Base-by-base conservation (phyloP, 768 basidiomycete genomes). In the Sporobolomyces phaffii region DNA sequence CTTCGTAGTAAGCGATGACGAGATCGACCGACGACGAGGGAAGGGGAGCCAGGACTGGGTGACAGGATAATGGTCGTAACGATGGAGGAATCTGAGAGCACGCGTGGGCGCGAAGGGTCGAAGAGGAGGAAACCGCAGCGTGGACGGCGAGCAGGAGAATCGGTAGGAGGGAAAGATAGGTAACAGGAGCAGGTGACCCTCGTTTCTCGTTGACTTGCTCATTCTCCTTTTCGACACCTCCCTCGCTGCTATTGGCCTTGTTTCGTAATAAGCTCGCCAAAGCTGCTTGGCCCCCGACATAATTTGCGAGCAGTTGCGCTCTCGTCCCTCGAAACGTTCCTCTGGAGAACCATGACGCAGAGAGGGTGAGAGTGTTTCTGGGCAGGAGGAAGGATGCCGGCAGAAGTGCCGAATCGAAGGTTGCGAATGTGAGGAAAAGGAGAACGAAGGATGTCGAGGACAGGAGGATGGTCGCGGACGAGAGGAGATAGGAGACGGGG, bases 1-100 rank as follows among this genome's bases (percentile, higher is more conserved):
- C 77, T 34, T 75, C 60, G 59, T 75, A 77, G 51, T 75, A 75
- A 0, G 73, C 52, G 17, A 78, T 43, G 24, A 75, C 76, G 31
- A 70, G 48, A 38, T 70, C 69, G 60, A 70, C 61, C 14, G 65
- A 49, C n/a, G 17, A 24, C 20, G 48, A 28, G 24, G 48, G 48
- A 28, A 50, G 24, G 4, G 14, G 8, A 8, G 45, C 18, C 17
- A 22, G 18, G 18, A 29, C 18, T 28, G 18, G 48, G 31, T 6
- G 48, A 29, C 48, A 50, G 24, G 48, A 50, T 24, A 26, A 26
- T 8, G 45, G 24, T 24, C 48, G 48, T 13, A 50, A 26, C 11
- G 48, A 50, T 6, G 48, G 6, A 13, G 48, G 48, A 28, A 50
- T 24, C 10, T 28, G 48, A 28, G 48, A 5, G 26, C 48, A 50